Evolutionary conservation across 2,329 filamentous ascomycete genomes (phyloP).

Genomic region (Trichoderma pleuroti): DNA sequence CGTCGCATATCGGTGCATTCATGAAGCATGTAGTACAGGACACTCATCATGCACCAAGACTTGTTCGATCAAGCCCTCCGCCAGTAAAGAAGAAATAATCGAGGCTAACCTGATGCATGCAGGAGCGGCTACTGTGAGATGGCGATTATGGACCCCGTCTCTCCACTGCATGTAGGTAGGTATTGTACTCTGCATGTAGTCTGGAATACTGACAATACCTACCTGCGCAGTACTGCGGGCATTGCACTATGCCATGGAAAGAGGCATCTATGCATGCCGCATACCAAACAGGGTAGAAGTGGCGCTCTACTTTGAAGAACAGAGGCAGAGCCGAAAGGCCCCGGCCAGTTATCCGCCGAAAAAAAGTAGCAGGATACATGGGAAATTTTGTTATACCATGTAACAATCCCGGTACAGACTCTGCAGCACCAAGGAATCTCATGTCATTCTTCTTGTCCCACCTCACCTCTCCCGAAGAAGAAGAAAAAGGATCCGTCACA

Average conservation of each 20-base stretch:
- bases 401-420: neutral
- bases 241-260: neutral
- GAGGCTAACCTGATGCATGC: conserved; percentile 10
- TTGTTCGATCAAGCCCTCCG: neutral
- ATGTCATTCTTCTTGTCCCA: neutral
- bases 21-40: neutral
- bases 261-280: neutral
- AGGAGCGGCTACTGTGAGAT: conserved; percentile 5
- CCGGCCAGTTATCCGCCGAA: neutral
- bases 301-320: neutral
- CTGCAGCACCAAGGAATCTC: neutral
- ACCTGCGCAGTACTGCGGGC: neutral
- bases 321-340: neutral
- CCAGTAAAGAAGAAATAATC: neutral
- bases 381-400: neutral
- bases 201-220: neutral
- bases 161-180: neutral
- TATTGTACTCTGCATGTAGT: neutral
- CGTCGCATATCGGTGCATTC: neutral
- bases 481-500: neutral
- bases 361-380: neutral
- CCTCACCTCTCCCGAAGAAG: neutral
- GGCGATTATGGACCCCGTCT: neutral
- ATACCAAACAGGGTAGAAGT: neutral
- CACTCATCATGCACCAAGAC: neutral